These are phyloP conservation scores for Flammula alnicola DNA, from an alignment of 1,284 basidiomycete genomes.

Conservation along the genomic window DNA sequence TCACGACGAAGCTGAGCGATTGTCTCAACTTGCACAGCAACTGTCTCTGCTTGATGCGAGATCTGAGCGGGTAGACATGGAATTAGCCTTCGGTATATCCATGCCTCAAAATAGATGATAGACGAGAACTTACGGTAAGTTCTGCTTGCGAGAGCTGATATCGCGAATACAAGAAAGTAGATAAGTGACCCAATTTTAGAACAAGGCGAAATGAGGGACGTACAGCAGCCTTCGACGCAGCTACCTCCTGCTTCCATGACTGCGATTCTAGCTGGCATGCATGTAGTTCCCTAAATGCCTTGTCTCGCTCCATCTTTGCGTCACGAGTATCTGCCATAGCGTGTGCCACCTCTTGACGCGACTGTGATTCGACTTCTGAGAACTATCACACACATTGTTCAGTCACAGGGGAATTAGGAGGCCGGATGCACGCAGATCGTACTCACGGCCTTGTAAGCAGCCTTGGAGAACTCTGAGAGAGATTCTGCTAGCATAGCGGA, in stretches of 20 bases:
- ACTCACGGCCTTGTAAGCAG: slow-evolving; percentile 37
- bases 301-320: slow-evolving; percentile 57
- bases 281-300: slow-evolving; percentile 52
- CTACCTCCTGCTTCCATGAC: slow-evolving; percentile 52
- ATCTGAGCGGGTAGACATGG: slow-evolving; percentile 42
- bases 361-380: slow-evolving; percentile 47
- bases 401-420: not conserved
- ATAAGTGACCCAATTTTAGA: slow-evolving; percentile 14
- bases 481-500: slow-evolving; percentile 36
- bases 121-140: slow-evolving; percentile 47
- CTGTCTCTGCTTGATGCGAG: slow-evolving; percentile 60
- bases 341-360: slow-evolving; percentile 49
- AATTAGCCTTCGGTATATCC: slow-evolving; percentile 10
- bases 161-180: too few relatives aligned
- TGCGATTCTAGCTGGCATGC: slow-evolving; percentile 49
- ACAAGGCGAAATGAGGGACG: slow-evolving; percentile 31
- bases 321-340: slow-evolving; percentile 49
- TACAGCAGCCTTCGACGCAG: slow-evolving; percentile 57
- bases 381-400: slow-evolving; percentile 38
- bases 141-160: slow-evolving; percentile 64
- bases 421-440: not conserved
- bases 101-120: not conserved
- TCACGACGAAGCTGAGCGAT: slow-evolving; percentile 66
- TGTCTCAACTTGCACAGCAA: slow-evolving; percentile 53
- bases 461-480: slow-evolving; percentile 35